Conservation (phyloP, 2,329 filamentous ascomycete genomes). For the Neofusicoccum cordaticola region DNA sequence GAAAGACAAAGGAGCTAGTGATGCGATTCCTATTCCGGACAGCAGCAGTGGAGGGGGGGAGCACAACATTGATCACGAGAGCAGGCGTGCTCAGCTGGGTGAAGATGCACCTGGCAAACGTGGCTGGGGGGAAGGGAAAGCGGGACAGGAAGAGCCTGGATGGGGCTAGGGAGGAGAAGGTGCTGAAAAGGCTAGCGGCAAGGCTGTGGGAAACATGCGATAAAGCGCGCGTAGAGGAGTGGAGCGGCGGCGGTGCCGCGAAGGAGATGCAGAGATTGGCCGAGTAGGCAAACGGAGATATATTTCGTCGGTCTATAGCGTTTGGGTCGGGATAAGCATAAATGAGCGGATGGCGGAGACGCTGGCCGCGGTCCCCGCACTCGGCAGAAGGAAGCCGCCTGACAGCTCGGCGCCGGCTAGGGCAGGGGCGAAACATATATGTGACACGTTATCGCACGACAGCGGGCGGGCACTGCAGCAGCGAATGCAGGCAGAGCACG, state of each 20-base stretch:
- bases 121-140: not conserved
- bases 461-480: no score
- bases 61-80: constrained; percentile 76
- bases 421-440: not conserved
- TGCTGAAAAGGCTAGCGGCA: constrained; percentile 55
- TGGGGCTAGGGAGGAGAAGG: constrained; percentile 39
- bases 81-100: constrained; percentile 75
- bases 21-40: constrained; percentile 62
- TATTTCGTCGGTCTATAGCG: not conserved
- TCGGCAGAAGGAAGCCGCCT: not conserved
- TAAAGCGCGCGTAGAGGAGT: constrained; percentile 60
- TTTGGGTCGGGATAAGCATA: constrained; percentile 10
- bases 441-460: not conserved
- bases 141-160: constrained; percentile 36
- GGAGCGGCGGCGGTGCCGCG: constrained; percentile 57
- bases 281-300: constrained; percentile 18
- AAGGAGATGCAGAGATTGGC: constrained; percentile 29
- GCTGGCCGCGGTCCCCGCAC: constrained; percentile 1
- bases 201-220: constrained; percentile 66
- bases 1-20: constrained; percentile 61
- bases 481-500: no score
- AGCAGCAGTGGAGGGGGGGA: constrained; percentile 66
- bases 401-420: not conserved
- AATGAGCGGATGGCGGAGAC: not conserved
- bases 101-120: constrained; percentile 53